Base-by-base conservation (phyloP, 805 yeast species). In the Torulaspora gathmanii region DNA sequence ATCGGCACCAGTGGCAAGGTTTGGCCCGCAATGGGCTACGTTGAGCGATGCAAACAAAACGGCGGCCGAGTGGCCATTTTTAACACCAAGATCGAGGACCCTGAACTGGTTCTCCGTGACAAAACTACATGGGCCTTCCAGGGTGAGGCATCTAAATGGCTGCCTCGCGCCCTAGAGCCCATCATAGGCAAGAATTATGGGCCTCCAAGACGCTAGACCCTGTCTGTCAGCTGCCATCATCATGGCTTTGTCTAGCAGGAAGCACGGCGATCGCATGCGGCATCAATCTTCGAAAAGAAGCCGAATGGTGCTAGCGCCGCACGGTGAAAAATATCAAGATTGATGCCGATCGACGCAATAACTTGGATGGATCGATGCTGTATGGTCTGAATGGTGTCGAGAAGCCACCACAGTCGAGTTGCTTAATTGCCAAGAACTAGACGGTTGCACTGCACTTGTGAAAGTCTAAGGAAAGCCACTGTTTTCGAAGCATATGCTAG, bases 21-120 rank as follows among this genome's bases (percentile, higher is more conserved):
- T 2, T 89, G 95, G 82, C 97, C 97, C 3, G 95, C 95, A 3
- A 88, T 90, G 49, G 86, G 95, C 10, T 89, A 86, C 61, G 90
- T 89, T 19, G 95, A 88, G 50, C 70, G 89, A 51, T 86, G 86
- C 2, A 70, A 70, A 49, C 71, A 71, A 47, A 79, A 79, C 45
- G 95, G 95, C 4, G 95, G 95, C 1, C 79, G 79, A 51, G 83
- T 87, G 15, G 96, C 95, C 1, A 76, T 89, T 0, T 89, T 89
- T 67, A 87, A 89, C 59, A 83, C 82, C 1, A 88, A 80, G 40
- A 73, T 75, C 16, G 81, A 77, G 11, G 71, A 71, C 19, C 68
- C 65, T 10, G 70, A 71, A 8, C 55, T 71, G 23, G 54, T 65
- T 0, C 73, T 75, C 1, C 67, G 69, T 30, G 74, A 69, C 9